Conservation (phyloP, 2,329 filamentous ascomycete species). For the Helotiales sp. region DNA sequence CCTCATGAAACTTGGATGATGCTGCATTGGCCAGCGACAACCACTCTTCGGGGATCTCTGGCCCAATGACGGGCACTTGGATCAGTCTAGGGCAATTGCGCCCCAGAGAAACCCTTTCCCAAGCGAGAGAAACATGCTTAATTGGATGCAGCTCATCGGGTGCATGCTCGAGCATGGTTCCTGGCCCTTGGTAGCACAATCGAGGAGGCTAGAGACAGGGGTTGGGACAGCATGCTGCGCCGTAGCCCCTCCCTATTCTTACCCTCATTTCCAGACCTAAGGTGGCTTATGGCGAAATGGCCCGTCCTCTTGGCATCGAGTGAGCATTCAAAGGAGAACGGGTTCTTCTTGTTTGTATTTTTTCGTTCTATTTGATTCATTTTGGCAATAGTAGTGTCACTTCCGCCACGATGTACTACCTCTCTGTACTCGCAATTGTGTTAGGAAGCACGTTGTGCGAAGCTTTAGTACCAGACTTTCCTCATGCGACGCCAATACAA, state of each 20-base stretch:
- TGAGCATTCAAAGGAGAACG: background rate
- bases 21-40: background rate
- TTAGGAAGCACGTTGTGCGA: background rate
- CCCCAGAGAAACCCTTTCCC: background rate
- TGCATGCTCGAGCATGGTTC: background rate
- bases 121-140: background rate
- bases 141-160: background rate
- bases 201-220: background rate
- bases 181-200: background rate
- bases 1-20: background rate
- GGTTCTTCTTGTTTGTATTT: background rate
- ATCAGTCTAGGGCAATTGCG: background rate
- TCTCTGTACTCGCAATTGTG: background rate
- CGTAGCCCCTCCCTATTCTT: background rate
- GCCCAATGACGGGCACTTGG: background rate
- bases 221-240: background rate
- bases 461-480: constrained; percentile 1
- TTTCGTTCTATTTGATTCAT: background rate
- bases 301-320: background rate
- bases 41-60: background rate
- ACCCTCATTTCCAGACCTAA: background rate
- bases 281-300: background rate
- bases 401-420: background rate
- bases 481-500: background rate
- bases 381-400: background rate